Conservation (phyloP, 495 filamentous ascomycete species). For the Chlorociboria aeruginascens region DNA sequence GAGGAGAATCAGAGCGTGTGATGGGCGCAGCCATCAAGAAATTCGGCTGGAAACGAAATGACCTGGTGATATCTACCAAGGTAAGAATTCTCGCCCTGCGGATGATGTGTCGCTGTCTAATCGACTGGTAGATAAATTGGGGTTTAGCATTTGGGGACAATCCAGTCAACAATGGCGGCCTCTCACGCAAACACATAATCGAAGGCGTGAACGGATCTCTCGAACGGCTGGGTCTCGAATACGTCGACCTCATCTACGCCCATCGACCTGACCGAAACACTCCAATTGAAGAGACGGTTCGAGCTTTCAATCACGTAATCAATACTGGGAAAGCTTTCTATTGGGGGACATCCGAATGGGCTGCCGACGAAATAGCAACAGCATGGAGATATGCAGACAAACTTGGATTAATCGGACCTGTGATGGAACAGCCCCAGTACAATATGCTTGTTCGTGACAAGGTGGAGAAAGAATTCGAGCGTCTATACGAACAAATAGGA, state of each 20-base stretch:
- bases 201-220: constrained; percentile 58
- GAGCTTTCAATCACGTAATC: constrained; percentile 74
- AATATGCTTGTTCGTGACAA: constrained; percentile 62
- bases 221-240: constrained; percentile 55
- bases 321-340: constrained; percentile 70
- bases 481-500: constrained; percentile 50
- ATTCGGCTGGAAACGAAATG: constrained; percentile 64
- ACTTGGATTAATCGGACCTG: constrained; percentile 65
- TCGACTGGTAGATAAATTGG: constrained; percentile 48
- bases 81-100: constrained; percentile 22
- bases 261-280: constrained; percentile 75
- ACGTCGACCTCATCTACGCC: constrained; percentile 74
- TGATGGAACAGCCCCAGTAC: constrained; percentile 80
- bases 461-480: constrained; percentile 65
- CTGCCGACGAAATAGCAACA: constrained; percentile 64
- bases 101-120: neutral
- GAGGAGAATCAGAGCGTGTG: constrained; percentile 58
- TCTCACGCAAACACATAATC: constrained; percentile 74
- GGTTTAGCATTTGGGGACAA: constrained; percentile 46
- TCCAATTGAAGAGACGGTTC: constrained; percentile 78
- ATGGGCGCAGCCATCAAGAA: constrained; percentile 61
- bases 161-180: constrained; percentile 61
- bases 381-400: constrained; percentile 64
- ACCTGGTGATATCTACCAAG: constrained; percentile 81
- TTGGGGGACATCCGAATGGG: constrained; percentile 89